Evolutionary conservation across 148 eudicot genomes (phyloP).

Genomic region (Agrostemma githago): DNA sequence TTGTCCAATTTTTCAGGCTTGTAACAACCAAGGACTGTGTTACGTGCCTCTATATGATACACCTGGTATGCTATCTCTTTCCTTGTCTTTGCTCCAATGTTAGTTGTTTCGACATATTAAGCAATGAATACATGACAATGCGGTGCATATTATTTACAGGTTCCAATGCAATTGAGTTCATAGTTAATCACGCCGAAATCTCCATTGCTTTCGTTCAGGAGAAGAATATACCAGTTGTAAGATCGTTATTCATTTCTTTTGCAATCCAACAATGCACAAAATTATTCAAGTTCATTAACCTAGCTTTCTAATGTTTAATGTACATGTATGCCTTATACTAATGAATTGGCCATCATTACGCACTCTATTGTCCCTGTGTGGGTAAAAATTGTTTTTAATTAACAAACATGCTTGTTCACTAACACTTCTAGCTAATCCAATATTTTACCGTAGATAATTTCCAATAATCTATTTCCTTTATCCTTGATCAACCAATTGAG

Average conservation of each 20-base stretch:
- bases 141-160: slow-evolving; percentile 38
- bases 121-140: not conserved
- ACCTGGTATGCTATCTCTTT: slow-evolving; percentile 50
- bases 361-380: not conserved
- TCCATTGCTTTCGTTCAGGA: slow-evolving; percentile 26
- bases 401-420: not conserved
- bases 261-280: not conserved
- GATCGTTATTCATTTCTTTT: slow-evolving; percentile 5
- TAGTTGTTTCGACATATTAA: not conserved
- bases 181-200: slow-evolving; percentile 89
- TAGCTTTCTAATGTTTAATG: not conserved
- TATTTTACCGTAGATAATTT: too few relatives aligned
- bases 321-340: not conserved
- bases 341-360: too few relatives aligned
- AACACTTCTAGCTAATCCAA: too few relatives aligned
- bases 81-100: not conserved
- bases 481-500: too few relatives aligned
- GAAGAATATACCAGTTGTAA: slow-evolving; percentile 66
- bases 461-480: too few relatives aligned
- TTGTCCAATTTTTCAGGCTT: slow-evolving; percentile 48
- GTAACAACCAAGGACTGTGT: slow-evolving; percentile 72
- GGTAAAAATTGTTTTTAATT: not conserved
- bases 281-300: not conserved
- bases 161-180: slow-evolving; percentile 87
- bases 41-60: slow-evolving; percentile 89